These are phyloP conservation scores for Haematococcus sp. DNA, from an alignment of 139 green algal genomes.

Conservation along the genomic window DNA sequence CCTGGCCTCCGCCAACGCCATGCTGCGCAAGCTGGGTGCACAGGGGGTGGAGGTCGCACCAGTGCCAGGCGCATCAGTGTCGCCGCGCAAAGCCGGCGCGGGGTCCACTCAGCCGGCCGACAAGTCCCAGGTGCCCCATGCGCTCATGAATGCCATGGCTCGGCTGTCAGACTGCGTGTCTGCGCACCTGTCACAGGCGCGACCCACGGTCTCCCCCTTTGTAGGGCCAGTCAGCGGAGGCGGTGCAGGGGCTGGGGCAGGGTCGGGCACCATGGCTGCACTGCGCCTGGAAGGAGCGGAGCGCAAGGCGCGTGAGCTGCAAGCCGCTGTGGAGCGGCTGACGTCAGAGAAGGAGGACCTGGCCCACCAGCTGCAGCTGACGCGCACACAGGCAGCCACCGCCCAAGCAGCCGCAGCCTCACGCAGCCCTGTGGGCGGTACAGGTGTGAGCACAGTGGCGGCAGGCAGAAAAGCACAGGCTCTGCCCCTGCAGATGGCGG, in stretches of 20 bases:
- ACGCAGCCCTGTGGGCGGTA: neutral
- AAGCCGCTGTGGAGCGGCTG: neutral
- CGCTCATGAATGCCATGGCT: neutral
- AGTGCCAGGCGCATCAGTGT: neutral
- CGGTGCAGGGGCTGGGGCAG: neutral
- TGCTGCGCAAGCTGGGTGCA: slow-evolving; percentile 15
- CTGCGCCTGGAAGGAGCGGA: neutral
- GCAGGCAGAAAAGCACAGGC: neutral
- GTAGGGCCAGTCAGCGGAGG: neutral
- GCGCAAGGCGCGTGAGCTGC: neutral
- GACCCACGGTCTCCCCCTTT: no score
- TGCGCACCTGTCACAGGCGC: neutral
- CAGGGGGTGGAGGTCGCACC: neutral
- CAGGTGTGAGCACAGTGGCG: neutral
- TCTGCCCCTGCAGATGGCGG: neutral
- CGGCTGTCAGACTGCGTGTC: neutral
- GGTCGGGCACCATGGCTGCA: neutral
- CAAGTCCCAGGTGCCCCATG: neutral
- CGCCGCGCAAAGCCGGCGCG: neutral
- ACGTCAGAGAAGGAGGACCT: neutral
- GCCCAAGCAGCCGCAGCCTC: neutral
- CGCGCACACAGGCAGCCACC: neutral
- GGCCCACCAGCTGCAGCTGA: slow-evolving; percentile 2
- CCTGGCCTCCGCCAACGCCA: slow-evolving; percentile 17
- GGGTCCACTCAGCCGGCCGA: neutral